Percentiles rank a stretch among this genome's conserved stretches.
phyloP scores from a whole-genome alignment of 257 asterid genomes.

The Lycium barbarum region DNA sequence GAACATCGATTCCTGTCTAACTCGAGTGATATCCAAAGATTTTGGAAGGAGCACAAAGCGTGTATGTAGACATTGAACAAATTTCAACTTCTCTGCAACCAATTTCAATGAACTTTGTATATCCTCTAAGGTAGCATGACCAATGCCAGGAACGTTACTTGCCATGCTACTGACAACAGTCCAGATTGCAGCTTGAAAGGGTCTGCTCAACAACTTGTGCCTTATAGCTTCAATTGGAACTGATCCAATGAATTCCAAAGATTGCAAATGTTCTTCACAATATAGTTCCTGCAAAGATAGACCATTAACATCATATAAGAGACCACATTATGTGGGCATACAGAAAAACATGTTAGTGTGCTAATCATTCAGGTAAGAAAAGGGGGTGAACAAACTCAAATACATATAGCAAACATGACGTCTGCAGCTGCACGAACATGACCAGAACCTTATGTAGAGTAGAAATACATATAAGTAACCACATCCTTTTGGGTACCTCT shows the following conservation, averaged over 20 bases:
- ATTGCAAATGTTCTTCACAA: conserved; percentile 53
- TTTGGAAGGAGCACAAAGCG: conserved; percentile 76
- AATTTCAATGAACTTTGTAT: conserved; percentile 56
- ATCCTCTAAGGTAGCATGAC: conserved; percentile 54
- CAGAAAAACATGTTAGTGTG: conserved; percentile 14
- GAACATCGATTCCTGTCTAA: conserved; percentile 56
- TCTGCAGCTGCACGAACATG: neutral
- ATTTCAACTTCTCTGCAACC: conserved; percentile 70
- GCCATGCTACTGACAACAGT: conserved; percentile 53
- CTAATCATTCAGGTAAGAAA: neutral
- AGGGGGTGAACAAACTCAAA: neutral
- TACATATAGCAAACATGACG: neutral
- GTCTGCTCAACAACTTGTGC: conserved; percentile 62
- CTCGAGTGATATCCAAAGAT: conserved; percentile 66
- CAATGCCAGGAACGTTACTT: conserved; percentile 53
- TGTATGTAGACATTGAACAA: conserved; percentile 72
- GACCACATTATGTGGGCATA: conserved; percentile 33
- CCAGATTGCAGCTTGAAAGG: conserved; percentile 88
- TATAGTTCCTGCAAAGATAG: conserved; percentile 67
- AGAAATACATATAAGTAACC: neutral
- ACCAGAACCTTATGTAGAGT: conserved; percentile 18
- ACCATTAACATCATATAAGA: conserved; percentile 32
- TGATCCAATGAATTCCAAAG: conserved; percentile 68
- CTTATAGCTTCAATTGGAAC: conserved; percentile 61
- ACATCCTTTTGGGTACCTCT: conserved; percentile 60